phyloP scores from a whole-genome alignment of 306 rosid species.

The Vigna radiata region DNA sequence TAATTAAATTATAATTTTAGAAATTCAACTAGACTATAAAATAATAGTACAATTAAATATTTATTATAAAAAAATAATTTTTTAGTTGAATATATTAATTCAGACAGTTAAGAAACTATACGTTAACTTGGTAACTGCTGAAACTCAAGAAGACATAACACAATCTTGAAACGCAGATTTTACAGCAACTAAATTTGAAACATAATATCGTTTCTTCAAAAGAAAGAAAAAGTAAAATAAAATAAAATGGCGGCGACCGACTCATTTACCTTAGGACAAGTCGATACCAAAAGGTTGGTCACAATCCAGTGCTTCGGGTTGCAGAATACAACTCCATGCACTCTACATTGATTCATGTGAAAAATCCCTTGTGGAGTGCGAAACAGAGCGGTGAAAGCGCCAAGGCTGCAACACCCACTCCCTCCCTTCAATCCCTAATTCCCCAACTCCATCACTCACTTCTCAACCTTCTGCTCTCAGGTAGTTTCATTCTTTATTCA shows the following conservation, averaged over 20 bases:
- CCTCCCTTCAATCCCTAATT: conserved; percentile 44
- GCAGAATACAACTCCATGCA: conserved; percentile 16
- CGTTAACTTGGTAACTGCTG: too few relatives aligned
- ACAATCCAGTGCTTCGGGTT: conserved; percentile 32
- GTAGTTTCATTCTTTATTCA: not conserved
- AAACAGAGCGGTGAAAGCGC: conserved; percentile 44
- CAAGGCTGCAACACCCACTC: conserved; percentile 40
- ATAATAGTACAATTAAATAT: too few relatives aligned
- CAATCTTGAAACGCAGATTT: too few relatives aligned
- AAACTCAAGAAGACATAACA: too few relatives aligned
- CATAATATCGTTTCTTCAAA: too few relatives aligned
- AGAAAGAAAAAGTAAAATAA: too few relatives aligned
- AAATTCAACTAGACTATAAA: too few relatives aligned
- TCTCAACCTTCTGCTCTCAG: not conserved
- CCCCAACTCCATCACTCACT: conserved; percentile 18
- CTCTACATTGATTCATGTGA: conserved; percentile 40
- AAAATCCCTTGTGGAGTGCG: not conserved
- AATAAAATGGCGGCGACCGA: conserved; percentile 20
- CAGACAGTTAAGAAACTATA: too few relatives aligned
- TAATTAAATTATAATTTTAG: too few relatives aligned
- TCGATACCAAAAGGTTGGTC: not conserved
- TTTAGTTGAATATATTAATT: too few relatives aligned
- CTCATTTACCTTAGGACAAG: conserved; percentile 7
- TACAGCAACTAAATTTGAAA: too few relatives aligned
- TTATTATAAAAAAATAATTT: too few relatives aligned